Evolutionary conservation across 1,139 yeast species (phyloP), one percentile per base, ranked within the genome.

Genomic region (Taphrina betulina): DNA sequence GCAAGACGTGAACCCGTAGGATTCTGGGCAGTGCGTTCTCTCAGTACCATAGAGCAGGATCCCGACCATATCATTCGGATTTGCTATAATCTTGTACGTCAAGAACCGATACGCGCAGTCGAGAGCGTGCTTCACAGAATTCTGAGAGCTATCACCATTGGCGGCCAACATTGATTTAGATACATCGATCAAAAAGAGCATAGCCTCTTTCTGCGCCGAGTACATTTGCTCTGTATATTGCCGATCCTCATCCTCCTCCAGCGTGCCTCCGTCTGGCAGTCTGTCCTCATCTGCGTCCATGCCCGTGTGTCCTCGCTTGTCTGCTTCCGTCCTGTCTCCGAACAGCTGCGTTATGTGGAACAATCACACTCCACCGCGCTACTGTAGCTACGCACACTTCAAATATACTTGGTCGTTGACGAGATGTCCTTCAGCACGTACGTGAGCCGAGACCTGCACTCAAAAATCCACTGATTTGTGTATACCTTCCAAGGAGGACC

Each of bases 181-280:
- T n/a, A 66, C 69, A 42, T 71, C 75, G 52, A 72, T 66, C 26
- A 67, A 65, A 58, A 67, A 71, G 20, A 72, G 60, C 29, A 70
- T 59, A 5, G 74, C 71, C 57, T 70, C 72, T 46, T 66, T 65
- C 41, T 60, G 61, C 24, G 66, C 66, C 26, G 58, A 53, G 60
- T 59, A 64, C 38, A 33, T 8, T 19, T 29, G 48, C 5, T 43
- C 48, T 28, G 20, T 3, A 20, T 43, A 43, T 20, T 43, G 38
- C 37, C 20, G 36, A 14, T 43, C 48, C 12, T 16, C 38, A 19
- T 43, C 48, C 17, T 43, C 38, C 26, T 31, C 29, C 31, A n/a
- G n/a, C n/a, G n/a, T n/a, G n/a, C n/a, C n/a, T n/a, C n/a, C n/a
- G n/a, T n/a, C n/a, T n/a, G n/a, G n/a, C n/a, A n/a, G n/a, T n/a